A percentile compares a stretch with the other conserved stretches of the same genome.
Conservation (phyloP, 306 rosid genomes). For the Lathyrus oleraceus region DNA sequence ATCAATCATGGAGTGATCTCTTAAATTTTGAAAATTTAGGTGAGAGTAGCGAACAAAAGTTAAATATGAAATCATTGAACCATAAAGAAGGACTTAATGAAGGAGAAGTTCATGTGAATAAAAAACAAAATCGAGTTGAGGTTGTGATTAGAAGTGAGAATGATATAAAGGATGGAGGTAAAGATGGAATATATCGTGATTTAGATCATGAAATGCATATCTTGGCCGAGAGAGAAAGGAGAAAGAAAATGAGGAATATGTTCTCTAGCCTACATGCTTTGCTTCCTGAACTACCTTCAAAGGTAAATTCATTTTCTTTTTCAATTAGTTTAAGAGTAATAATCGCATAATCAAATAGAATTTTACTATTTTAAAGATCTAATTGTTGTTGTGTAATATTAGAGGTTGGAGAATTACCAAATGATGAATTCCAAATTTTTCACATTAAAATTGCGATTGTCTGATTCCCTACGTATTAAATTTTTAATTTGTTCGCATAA, state of each 20-base stretch:
- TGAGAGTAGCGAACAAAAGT: no score
- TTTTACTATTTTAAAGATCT: no score
- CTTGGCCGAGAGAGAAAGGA: constrained; percentile 80
- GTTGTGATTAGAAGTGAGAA: not conserved
- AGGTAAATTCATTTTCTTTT: no score
- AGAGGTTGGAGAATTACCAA: no score
- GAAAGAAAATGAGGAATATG: constrained; percentile 87
- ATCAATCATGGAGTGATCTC: constrained; percentile 37
- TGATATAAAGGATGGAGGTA: not conserved
- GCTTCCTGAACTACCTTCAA: constrained; percentile 77
- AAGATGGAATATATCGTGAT: constrained; percentile 21
- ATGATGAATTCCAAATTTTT: no score
- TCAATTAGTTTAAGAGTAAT: no score
- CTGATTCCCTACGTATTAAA: no score
- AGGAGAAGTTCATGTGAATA: not conserved
- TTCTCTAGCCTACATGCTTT: constrained; percentile 69
- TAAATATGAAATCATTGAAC: not conserved
- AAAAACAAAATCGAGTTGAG: constrained; percentile 13
- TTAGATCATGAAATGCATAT: constrained; percentile 61
- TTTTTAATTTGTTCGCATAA: no score
- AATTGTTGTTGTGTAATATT: no score
- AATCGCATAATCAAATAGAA: no score
- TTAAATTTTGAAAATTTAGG: no score
- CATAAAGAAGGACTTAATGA: not conserved
- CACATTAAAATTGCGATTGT: no score